A percentile compares a stretch with the other conserved stretches of the same genome.
These are phyloP conservation scores for Phlegmacium glaucopus DNA, from an alignment of 768 basidiomycete species.

Conservation along the genomic window DNA sequence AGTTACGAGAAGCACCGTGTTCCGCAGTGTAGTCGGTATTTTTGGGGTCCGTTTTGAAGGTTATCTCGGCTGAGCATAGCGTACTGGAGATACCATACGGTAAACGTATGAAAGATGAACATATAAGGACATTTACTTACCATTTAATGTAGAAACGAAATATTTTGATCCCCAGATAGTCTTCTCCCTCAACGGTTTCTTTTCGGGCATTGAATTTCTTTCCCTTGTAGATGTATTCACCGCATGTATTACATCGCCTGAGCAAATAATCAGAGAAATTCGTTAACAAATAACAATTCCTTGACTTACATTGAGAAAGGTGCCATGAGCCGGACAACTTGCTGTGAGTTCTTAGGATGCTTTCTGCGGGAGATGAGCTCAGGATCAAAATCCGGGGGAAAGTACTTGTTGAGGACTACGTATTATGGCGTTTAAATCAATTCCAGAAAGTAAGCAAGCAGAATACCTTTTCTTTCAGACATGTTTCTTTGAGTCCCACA, in stretches of 20 bases:
- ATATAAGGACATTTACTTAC: constrained; percentile 35
- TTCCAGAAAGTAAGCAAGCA: neutral
- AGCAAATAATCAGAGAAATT: constrained; percentile 7
- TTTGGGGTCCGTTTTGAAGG: constrained; percentile 99
- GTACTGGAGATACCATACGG: constrained; percentile 50
- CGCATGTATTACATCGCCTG: constrained; percentile 93
- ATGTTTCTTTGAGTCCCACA: constrained; percentile 37
- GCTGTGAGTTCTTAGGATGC: constrained; percentile 90
- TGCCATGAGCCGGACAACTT: constrained; percentile 98
- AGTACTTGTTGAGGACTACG: constrained; percentile 90
- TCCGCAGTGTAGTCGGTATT: constrained; percentile 93
- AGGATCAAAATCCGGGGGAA: constrained; percentile 98
- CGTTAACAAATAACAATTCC: constrained; percentile 4
- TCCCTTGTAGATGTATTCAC: constrained; percentile 98
- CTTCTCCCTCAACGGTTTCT: constrained; percentile 96
- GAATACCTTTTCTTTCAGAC: constrained; percentile 80
- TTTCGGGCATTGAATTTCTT: constrained; percentile 99
- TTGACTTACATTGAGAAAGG: constrained; percentile 89
- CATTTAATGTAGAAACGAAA: constrained; percentile 93
- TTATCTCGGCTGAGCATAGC: constrained; percentile 95
- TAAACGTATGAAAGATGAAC: constrained; percentile 2
- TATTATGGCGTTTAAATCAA: neutral
- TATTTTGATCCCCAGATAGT: constrained; percentile 98
- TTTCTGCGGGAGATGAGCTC: constrained; percentile 91
- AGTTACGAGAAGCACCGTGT: constrained; percentile 96